A percentile compares a stretch with the other conserved stretches of the same genome.
Evolutionary conservation across 441 rosid species (phyloP).

Genomic region (Adansonia gregorii): DNA sequence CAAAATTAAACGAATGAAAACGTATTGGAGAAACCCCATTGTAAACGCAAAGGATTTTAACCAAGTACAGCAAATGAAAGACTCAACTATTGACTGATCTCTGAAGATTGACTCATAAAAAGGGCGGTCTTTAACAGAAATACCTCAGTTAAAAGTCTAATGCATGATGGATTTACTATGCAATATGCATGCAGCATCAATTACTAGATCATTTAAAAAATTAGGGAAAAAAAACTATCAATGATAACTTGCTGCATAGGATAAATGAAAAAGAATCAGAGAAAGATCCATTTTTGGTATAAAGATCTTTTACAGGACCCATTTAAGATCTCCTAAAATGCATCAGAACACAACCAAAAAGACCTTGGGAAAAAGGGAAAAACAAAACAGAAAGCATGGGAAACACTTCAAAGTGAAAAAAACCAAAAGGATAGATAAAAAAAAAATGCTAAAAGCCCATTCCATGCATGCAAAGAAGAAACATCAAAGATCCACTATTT

Average conservation of each 20-base stretch:
- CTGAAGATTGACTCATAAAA: constrained; percentile 19
- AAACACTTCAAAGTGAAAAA: neutral
- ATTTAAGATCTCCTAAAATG: constrained; percentile 8
- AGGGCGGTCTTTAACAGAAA: constrained; percentile 8
- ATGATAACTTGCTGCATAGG: neutral
- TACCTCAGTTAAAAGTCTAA: neutral
- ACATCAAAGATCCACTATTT: constrained; percentile 11
- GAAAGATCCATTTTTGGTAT: constrained; percentile 15
- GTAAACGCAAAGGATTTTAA: constrained; percentile 13
- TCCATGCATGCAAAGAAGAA: constrained; percentile 33
- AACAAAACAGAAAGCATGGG: constrained; percentile 19
- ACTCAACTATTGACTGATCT: constrained; percentile 27
- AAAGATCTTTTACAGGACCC: constrained; percentile 8
- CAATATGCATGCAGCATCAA: constrained; percentile 24
- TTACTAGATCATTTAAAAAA: constrained; percentile 16
- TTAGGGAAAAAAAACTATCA: neutral
- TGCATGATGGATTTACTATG: constrained; percentile 16
- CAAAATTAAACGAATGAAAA: neutral
- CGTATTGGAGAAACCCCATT: constrained; percentile 18
- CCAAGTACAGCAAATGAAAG: constrained; percentile 11
- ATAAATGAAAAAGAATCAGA: neutral
- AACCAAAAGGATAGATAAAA: constrained; percentile 12
- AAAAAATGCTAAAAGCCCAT: constrained; percentile 9
- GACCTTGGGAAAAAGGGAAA: neutral
- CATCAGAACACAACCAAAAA: neutral